phyloP scores from a whole-genome alignment of 495 filamentous ascomycete species.

The Penicillium pulvis region DNA sequence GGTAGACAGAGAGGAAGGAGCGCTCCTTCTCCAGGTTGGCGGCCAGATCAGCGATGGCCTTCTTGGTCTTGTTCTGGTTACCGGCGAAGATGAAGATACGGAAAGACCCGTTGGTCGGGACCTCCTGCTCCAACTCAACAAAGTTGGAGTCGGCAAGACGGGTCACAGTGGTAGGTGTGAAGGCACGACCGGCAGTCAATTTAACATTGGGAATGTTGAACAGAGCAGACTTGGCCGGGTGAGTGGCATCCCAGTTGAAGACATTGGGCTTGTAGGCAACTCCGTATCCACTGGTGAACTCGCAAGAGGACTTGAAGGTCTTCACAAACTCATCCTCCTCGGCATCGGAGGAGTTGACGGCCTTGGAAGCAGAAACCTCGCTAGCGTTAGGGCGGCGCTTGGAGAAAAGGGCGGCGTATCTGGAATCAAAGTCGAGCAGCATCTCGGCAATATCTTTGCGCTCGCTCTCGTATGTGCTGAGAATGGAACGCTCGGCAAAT shows the following conservation, averaged over 20 bases:
- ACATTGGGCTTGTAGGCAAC: constrained; percentile 62
- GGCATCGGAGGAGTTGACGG: constrained; percentile 28
- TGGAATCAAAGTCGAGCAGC: constrained; percentile 72
- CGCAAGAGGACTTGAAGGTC: constrained; percentile 65
- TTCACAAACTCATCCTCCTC: constrained; percentile 64
- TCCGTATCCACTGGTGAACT: constrained; percentile 68
- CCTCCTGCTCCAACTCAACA: constrained; percentile 84
- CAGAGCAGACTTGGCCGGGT: constrained; percentile 69
- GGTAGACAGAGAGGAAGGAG: constrained; percentile 70
- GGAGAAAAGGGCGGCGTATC: constrained; percentile 66
- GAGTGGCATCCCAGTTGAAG: constrained; percentile 71
- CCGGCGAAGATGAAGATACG: constrained; percentile 84
- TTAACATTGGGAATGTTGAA: constrained; percentile 64
- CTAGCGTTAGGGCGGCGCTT: constrained; percentile 58
- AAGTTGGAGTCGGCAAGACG: constrained; percentile 83
- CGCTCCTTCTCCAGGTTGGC: constrained; percentile 60
- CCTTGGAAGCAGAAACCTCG: constrained; percentile 52
- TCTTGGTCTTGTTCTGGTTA: constrained; percentile 56
- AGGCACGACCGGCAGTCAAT: constrained; percentile 67
- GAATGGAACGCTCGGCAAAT: constrained; percentile 57
- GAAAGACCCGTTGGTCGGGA: constrained; percentile 86
- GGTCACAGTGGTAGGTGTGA: constrained; percentile 76
- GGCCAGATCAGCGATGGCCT: constrained; percentile 69
- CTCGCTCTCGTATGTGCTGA: constrained; percentile 73
- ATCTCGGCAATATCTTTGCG: constrained; percentile 69